Base-by-base conservation (phyloP, 768 basidiomycete genomes). In the Russula abietina region DNA sequence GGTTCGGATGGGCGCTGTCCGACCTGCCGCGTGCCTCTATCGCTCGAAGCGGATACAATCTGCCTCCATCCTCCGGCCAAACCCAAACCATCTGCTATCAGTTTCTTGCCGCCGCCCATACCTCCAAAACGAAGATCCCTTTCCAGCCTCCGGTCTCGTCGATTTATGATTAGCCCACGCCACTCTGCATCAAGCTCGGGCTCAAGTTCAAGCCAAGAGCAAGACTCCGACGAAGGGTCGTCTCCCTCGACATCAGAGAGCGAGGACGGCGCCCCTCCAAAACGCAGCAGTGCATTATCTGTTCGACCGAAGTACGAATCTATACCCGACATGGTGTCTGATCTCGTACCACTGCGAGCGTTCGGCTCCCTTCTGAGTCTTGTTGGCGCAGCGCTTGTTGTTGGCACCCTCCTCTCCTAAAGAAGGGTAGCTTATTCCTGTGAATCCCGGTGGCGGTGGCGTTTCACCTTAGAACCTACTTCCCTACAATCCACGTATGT, bases 1-100 rank as follows among this genome's bases (percentile, higher is more conserved):
- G 57, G 56, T 16, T 67, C 67, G 4, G 67, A 68, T 52, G 67
- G 67, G 41, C 67, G 67, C 11, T 68, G 67, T 50, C 67, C 67
- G 10, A 68, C 67, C 2, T 68, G 67, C 38, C 67, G 65, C 0
- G 67, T 68, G 28, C 61, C 61, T 10, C 51, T 67, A 33, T 63
- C 67, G 11, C 11, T 68, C 2, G 67, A 67, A 58, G 45, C 38
- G 2, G 67, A 68, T 54, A 68, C 67, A 1, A 68, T 68, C 19
- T 57, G 6, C 36, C 65, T 68, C 22, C 67, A 68, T 19, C 36
- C 67, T 24, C 67, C 65, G 1, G 65, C 38, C 16, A 62, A 62
- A 41, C 33, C 41, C 36, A 59, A 57, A 17, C 17, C 28, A 4
- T 39, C 58, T 9, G 19, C 33, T 38, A 55, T 61, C 17, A 59